Evolutionary conservation across 495 filamentous ascomycete species (phyloP).

Genomic region (Trichoderma virens): DNA sequence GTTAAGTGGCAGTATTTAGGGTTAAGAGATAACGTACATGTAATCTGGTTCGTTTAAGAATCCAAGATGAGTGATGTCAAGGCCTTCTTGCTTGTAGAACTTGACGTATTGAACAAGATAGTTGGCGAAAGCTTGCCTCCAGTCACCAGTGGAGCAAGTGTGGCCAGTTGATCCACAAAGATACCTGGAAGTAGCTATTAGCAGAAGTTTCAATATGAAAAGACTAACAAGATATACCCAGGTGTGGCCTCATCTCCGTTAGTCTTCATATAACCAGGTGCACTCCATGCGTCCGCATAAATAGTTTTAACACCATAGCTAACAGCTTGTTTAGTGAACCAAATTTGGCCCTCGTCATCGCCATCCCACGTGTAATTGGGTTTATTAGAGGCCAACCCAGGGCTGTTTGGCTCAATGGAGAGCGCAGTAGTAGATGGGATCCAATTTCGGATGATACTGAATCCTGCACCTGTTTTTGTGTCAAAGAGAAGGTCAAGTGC

Average conservation of each 20-base stretch:
- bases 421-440: slow-evolving; percentile 30
- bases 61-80: no score
- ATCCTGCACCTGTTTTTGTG: slow-evolving; percentile 36
- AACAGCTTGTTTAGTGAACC: slow-evolving; percentile 37
- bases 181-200: no score
- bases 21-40: background rate
- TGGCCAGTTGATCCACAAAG: no score
- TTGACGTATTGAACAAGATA: no score
- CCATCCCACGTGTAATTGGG: slow-evolving; percentile 35
- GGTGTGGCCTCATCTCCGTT: no score
- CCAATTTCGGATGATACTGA: slow-evolving; percentile 43
- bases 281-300: slow-evolving; percentile 46
- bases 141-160: no score
- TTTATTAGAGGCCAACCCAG: slow-evolving; percentile 24
- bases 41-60: no score
- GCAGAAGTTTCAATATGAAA: background rate
- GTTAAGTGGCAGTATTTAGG: background rate
- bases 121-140: no score
- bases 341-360: slow-evolving; percentile 37
- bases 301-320: slow-evolving; percentile 31
- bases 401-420: slow-evolving; percentile 31
- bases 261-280: slow-evolving; percentile 41
- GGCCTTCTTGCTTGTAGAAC: no score
- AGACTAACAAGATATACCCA: background rate
- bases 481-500: slow-evolving; percentile 39